Base-by-base conservation (phyloP, 1,284 basidiomycete genomes). In the Cystobasidium pallidum region DNA sequence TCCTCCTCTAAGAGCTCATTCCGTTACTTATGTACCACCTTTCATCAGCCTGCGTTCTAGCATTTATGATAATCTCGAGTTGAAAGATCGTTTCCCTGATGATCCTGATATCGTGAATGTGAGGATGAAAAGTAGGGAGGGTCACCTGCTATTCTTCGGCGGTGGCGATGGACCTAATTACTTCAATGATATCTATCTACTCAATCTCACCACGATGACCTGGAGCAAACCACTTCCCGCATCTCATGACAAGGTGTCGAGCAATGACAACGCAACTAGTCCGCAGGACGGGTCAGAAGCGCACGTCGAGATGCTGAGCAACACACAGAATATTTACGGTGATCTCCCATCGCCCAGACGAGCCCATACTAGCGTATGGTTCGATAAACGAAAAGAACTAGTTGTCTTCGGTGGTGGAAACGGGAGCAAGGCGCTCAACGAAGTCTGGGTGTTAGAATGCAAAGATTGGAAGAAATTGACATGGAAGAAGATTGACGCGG, bases 361-460 rank as follows among this genome's bases (percentile, higher is more conserved):
- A 55, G 77, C 77, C 2, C 77, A 78, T 72, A 73, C 77, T 10
- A 66, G 75, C 1, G 70, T 77, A 3, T 67, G 76, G 10, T 76
- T 76, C 54, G 68, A 73, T 3, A 26, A 45, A 45, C 55, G 66
- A n/a, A 70, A 74, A 26, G 58, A 61, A 30, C 21, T 74, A 17
- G 65, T 78, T 59, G 64, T 78, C 28, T 78, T 78, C 51, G 77
- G 77, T 4, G 77, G 77, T 8, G 77, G 77, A 3, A 78, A 78
- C 54, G 77, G 77, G 4, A 62, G 66, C 21, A 71, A 70, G 30
- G 77, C 77, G 2, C 63, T 78, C 11, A 75, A 76, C 59, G 76
- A 77, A 57, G 75, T 28, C 65, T 64, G 76, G 49, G 68, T 77
- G 3, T 62, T 70, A 11, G 73, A 77, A 49, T 66, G 75, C 3